Evolutionary conservation across 805 yeast genomes (phyloP).

Genomic region (Ascoidea rubescens): DNA sequence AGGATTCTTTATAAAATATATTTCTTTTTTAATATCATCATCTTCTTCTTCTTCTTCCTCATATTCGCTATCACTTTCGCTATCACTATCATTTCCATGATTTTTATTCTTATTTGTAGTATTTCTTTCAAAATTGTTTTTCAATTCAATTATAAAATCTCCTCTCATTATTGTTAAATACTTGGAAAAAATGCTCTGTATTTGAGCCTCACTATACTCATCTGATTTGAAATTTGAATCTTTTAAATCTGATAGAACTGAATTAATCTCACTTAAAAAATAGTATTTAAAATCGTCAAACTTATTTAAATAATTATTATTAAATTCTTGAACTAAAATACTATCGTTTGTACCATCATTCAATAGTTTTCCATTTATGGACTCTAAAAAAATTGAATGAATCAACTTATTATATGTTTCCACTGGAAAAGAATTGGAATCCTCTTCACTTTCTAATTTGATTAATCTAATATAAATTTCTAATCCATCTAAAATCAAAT

Average conservation of each 20-base stretch:
- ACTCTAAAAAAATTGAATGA: conserved; percentile 21
- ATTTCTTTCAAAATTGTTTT: not conserved
- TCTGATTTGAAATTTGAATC: conserved; percentile 13
- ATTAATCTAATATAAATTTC: conserved; percentile 43
- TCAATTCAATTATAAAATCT: conserved; percentile 14
- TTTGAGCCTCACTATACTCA: conserved; percentile 12
- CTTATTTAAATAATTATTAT: conserved; percentile 35
- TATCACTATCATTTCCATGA: not conserved
- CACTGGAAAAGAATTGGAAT: conserved; percentile 39
- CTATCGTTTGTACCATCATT: conserved; percentile 34
- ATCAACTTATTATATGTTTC: conserved; percentile 31
- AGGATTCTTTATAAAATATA: conserved; percentile 25
- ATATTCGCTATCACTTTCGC: conserved; percentile 5
- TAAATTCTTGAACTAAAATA: conserved; percentile 40
- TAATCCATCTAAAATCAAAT: conserved; percentile 35
- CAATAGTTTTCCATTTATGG: conserved; percentile 23
- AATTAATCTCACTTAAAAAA: conserved; percentile 30
- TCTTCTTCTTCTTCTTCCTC: conserved; percentile 1
- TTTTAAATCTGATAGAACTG: conserved; percentile 12
- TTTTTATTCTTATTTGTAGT: no score
- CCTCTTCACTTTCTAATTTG: conserved; percentile 40
- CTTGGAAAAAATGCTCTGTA: conserved; percentile 19
- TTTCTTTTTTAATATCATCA: conserved; percentile 2
- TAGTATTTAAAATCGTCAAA: conserved; percentile 73
- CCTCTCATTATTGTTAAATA: conserved; percentile 25